phyloP scores from a whole-genome alignment of 2,329 filamentous ascomycete genomes.

The Aspergillus sp. region DNA sequence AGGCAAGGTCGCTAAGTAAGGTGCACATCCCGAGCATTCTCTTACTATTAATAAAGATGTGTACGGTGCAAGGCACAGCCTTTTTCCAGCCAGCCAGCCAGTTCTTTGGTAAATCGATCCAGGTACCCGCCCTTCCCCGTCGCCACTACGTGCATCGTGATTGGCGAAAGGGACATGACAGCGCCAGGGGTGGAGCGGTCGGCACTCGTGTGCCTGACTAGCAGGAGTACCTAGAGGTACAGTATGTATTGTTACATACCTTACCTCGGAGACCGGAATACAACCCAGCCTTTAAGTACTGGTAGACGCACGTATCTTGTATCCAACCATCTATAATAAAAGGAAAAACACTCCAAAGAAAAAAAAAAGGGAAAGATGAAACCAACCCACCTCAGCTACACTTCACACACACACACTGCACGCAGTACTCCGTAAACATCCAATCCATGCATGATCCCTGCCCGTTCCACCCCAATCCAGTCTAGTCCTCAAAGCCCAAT shows the following conservation, averaged over 20 bases:
- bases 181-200: slow-evolving; percentile 16
- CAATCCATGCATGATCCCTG: too few relatives aligned
- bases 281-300: too few relatives aligned
- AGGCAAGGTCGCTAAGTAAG: neutral
- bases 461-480: too few relatives aligned
- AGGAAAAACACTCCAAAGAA: too few relatives aligned
- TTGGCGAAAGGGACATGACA: slow-evolving; percentile 15
- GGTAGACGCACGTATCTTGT: too few relatives aligned
- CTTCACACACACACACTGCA: too few relatives aligned
- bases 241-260: neutral
- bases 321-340: too few relatives aligned
- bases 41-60: neutral
- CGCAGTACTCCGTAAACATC: too few relatives aligned
- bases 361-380: too few relatives aligned
- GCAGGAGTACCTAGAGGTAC: too few relatives aligned
- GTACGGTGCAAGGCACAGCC: neutral
- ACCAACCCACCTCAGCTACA: too few relatives aligned
- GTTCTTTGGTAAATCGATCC: slow-evolving; percentile 11
- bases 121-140: slow-evolving; percentile 18
- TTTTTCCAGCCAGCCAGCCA: neutral
- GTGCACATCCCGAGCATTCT: neutral
- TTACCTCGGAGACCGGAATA: too few relatives aligned
- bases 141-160: neutral
- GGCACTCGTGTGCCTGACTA: slow-evolving; percentile 10
- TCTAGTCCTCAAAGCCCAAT: neutral